Evolutionary conservation across 2,329 filamentous ascomycete genomes (phyloP).

Genomic region (Ustulina deusta): DNA sequence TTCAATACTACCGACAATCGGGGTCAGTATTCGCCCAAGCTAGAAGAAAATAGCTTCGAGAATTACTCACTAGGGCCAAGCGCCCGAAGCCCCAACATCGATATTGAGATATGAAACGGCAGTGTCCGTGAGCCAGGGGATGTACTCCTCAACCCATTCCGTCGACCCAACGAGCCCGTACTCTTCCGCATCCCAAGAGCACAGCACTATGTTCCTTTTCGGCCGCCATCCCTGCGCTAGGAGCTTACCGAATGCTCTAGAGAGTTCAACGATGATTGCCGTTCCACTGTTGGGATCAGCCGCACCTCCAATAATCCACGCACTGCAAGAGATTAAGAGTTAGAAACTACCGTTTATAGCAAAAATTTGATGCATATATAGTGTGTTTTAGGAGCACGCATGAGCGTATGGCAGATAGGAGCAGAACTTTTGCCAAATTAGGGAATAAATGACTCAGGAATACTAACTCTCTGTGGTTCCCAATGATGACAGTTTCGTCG

Average conservation of each 20-base stretch:
- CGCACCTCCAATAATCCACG: constrained; percentile 88
- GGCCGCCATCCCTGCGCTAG: constrained; percentile 83
- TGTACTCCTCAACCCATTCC: constrained; percentile 87
- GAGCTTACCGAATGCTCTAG: constrained; percentile 77
- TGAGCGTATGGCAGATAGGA: no score
- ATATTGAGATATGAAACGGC: constrained; percentile 85
- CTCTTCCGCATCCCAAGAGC: constrained; percentile 79
- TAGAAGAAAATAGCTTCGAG: background rate
- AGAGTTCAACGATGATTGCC: constrained; percentile 79
- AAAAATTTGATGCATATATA: no score
- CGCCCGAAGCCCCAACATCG: constrained; percentile 74
- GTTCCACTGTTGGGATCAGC: constrained; percentile 86
- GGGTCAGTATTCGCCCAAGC: background rate
- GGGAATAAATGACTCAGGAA: no score
- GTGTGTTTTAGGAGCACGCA: no score
- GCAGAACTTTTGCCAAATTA: no score
- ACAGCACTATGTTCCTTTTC: constrained; percentile 81
- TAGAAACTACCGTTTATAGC: no score
- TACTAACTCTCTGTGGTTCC: constrained; percentile 88
- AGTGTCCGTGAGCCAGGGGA: constrained; percentile 78
- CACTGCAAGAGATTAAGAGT: no score
- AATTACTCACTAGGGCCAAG: constrained; percentile 57
- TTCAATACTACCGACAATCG: constrained; percentile 50
- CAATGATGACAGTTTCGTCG: constrained; percentile 81
- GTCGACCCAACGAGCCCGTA: constrained; percentile 84